Conservation (phyloP, 306 rosid species). For the Mimosa bimucronata region DNA sequence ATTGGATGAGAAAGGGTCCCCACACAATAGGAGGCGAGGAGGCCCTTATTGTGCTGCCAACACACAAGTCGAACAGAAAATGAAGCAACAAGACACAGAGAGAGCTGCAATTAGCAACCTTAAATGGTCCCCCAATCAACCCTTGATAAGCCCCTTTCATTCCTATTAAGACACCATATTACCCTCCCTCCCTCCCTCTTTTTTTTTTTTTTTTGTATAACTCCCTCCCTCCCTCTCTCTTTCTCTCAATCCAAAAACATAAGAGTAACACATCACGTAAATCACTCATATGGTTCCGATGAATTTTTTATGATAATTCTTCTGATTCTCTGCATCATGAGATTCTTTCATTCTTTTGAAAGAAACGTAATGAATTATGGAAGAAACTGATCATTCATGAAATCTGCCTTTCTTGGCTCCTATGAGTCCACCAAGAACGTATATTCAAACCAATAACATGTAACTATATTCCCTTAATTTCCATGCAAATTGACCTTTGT, state of each 20-base stretch:
- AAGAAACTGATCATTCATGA: background rate
- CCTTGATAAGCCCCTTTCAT: conserved; percentile 42
- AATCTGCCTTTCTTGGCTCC: conserved; percentile 11
- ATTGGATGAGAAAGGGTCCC: background rate
- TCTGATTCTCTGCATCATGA: background rate
- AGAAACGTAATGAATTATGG: conserved; percentile 13
- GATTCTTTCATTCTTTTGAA: background rate
- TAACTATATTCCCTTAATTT: background rate
- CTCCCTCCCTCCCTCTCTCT: background rate
- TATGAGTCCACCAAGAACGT: background rate
- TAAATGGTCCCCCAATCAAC: conserved; percentile 42
- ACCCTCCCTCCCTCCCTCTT: background rate
- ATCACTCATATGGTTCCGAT: background rate
- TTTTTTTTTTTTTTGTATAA: too few relatives aligned
- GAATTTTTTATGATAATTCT: background rate
- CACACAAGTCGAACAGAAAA: background rate
- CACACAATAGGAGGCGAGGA: background rate
- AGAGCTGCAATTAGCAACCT: background rate
- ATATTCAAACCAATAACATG: background rate
- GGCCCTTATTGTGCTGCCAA: background rate
- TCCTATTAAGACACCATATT: conserved; percentile 32
- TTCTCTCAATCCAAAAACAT: background rate
- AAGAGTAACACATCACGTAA: background rate
- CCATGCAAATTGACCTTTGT: conserved; percentile 6
- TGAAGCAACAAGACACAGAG: background rate